These are phyloP conservation scores for Ophiobolus disseminans DNA, from an alignment of 2,329 filamentous ascomycete species.

Conservation along the genomic window DNA sequence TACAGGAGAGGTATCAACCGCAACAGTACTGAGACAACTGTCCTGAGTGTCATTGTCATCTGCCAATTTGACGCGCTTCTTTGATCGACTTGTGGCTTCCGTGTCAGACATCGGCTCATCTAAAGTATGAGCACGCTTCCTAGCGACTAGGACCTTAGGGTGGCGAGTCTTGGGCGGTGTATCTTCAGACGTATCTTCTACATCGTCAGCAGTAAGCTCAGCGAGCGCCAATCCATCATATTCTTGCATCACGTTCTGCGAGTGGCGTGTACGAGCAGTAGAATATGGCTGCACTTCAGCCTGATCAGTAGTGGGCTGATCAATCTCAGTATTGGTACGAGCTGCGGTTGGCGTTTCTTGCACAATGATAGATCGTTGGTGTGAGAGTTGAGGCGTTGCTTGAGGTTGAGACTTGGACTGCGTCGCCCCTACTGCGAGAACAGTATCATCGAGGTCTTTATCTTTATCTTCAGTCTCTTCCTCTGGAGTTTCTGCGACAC, in stretches of 20 bases:
- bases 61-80: no score
- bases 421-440: conserved; percentile 22
- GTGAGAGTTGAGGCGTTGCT: conserved; percentile 33
- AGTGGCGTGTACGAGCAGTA: conserved; percentile 25
- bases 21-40: conserved; percentile 13
- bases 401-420: conserved; percentile 18
- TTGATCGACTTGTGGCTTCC: conserved; percentile 3
- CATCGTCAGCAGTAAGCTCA: neutral
- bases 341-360: conserved; percentile 42
- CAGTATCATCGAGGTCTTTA: conserved; percentile 27
- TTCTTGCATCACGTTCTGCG: conserved; percentile 4
- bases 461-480: conserved; percentile 39
- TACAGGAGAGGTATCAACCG: conserved; percentile 8
- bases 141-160: conserved; percentile 15
- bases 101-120: conserved; percentile 4
- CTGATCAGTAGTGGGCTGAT: conserved; percentile 9
- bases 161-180: conserved; percentile 3
- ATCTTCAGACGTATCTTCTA: neutral
- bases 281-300: conserved; percentile 11
- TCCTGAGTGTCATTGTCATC: conserved; percentile 15
- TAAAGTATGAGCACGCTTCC: conserved; percentile 18
- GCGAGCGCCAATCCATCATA: neutral
- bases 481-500: conserved; percentile 14
- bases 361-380: conserved; percentile 35
- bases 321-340: conserved; percentile 14